These are phyloP conservation scores for Endocalyx cinctus DNA, from an alignment of 2,329 filamentous ascomycete genomes.

Conservation along the genomic window DNA sequence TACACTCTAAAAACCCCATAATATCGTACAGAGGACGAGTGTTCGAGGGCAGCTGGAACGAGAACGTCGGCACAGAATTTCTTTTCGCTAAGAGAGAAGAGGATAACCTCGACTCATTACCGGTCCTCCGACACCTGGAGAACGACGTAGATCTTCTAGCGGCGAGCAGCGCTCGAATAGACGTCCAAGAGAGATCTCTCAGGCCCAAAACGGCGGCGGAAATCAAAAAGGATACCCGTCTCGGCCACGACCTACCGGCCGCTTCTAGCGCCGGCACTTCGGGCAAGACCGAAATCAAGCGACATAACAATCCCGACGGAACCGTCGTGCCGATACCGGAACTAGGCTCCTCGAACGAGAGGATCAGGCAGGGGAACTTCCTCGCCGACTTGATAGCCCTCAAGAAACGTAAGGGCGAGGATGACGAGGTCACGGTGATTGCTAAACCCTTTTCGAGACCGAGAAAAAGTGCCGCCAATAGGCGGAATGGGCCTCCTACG, in stretches of 20 bases:
- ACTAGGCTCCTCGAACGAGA: conserved; percentile 42
- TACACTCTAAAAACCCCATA: conserved; percentile 72
- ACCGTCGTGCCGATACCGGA: conserved; percentile 38
- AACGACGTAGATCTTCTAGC: conserved; percentile 66
- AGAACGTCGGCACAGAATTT: conserved; percentile 79
- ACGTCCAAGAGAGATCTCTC: conserved; percentile 61
- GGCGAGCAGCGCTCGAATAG: conserved; percentile 64
- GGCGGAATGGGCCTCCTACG: conserved; percentile 1
- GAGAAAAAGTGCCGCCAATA: conserved; percentile 1
- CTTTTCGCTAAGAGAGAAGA: conserved; percentile 57
- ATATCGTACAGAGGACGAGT: conserved; percentile 75
- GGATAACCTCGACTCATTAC: conserved; percentile 32
- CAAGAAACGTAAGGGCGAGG: conserved; percentile 61
- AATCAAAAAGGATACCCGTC: no score
- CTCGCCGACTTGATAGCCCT: conserved; percentile 61
- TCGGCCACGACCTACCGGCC: no score
- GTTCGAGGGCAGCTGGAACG: conserved; percentile 76
- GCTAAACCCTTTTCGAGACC: conserved; percentile 15
- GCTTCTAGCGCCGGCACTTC: conserved; percentile 1
- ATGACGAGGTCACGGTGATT: conserved; percentile 57
- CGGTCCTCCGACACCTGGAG: conserved; percentile 45
- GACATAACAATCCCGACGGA: conserved; percentile 2
- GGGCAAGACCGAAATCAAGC: conserved; percentile 1
- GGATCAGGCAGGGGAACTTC: conserved; percentile 41
- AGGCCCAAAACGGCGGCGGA: conserved; percentile 37